phyloP scores from a whole-genome alignment of 179 eudicot genomes.

The Sideroxylon spinosum region DNA sequence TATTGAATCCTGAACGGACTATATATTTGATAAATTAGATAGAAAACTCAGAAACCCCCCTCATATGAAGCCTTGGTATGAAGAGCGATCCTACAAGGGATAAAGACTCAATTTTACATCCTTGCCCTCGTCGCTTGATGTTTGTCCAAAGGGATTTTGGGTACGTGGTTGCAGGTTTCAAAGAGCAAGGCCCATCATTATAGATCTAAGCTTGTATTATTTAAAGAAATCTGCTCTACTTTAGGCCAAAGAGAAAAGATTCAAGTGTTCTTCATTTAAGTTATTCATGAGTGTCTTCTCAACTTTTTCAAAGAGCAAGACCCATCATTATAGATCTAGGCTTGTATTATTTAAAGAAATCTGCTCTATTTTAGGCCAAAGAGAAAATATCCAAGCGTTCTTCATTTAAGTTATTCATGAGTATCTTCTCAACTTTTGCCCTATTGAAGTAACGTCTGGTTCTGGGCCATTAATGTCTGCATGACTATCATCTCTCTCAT shows the following conservation, averaged over 20 bases:
- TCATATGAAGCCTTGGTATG: too few species aligned
- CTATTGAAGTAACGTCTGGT: background rate
- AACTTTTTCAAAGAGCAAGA: constrained; percentile 79
- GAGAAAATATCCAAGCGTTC: constrained; percentile 84
- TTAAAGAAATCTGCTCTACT: constrained; percentile 69
- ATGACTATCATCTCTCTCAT: too few species aligned
- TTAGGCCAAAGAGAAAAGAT: constrained; percentile 94
- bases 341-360: constrained; percentile 72
- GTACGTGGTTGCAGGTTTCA: constrained; percentile 49
- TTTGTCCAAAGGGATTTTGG: background rate
- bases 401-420: constrained; percentile 77
- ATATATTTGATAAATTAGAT: too few species aligned
- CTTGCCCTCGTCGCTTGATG: too few species aligned
- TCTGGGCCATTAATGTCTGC: too few species aligned
- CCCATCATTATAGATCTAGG: constrained; percentile 93
- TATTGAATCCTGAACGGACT: too few species aligned
- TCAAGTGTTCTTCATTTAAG: constrained; percentile 76
- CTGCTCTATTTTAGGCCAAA: constrained; percentile 84
- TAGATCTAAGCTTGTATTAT: constrained; percentile 90
- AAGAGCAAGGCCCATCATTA: constrained; percentile 82
- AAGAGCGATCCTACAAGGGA: too few species aligned
- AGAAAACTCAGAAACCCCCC: too few species aligned
- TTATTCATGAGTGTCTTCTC: constrained; percentile 69
- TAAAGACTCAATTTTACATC: too few species aligned
- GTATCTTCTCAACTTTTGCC: constrained; percentile 30